These are phyloP conservation scores for Betula pendula DNA, from an alignment of 306 rosid species.

Conservation along the genomic window DNA sequence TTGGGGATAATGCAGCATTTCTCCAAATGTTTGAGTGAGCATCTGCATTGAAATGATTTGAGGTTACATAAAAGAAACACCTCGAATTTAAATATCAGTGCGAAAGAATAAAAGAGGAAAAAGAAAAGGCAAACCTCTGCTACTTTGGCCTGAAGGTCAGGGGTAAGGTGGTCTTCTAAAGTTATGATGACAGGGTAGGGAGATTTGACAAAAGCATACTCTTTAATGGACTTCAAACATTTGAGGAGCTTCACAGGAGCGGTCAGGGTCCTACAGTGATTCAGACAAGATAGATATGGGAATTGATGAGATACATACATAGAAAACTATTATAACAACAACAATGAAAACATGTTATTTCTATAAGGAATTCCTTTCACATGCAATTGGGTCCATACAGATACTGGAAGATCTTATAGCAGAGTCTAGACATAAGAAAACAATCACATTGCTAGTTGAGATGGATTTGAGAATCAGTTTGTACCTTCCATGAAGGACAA, in stretches of 20 bases:
- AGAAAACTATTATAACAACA: background rate
- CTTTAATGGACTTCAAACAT: constrained; percentile 83
- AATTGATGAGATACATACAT: background rate
- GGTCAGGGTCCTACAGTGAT: constrained; percentile 73
- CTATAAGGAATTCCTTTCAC: background rate
- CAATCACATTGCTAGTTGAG: constrained; percentile 16
- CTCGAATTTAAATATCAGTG: background rate
- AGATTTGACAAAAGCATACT: constrained; percentile 80
- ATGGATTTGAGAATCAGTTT: constrained; percentile 23
- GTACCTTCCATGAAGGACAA: constrained; percentile 91
- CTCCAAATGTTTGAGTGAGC: constrained; percentile 67
- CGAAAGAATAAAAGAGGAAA: background rate
- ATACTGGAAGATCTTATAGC: background rate
- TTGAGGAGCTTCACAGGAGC: constrained; percentile 72
- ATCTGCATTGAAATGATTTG: constrained; percentile 49
- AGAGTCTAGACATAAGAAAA: background rate
- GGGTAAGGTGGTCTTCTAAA: constrained; percentile 85
- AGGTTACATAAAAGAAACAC: constrained; percentile 7
- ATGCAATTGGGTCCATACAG: background rate
- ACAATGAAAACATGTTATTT: background rate
- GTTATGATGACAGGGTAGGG: constrained; percentile 83
- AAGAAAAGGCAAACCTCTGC: constrained; percentile 58
- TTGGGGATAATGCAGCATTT: constrained; percentile 62
- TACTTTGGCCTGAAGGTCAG: constrained; percentile 78
- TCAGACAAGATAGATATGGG: constrained; percentile 15